Conservation (phyloP, 331 rosid species). For the Telfairia occidentalis region DNA sequence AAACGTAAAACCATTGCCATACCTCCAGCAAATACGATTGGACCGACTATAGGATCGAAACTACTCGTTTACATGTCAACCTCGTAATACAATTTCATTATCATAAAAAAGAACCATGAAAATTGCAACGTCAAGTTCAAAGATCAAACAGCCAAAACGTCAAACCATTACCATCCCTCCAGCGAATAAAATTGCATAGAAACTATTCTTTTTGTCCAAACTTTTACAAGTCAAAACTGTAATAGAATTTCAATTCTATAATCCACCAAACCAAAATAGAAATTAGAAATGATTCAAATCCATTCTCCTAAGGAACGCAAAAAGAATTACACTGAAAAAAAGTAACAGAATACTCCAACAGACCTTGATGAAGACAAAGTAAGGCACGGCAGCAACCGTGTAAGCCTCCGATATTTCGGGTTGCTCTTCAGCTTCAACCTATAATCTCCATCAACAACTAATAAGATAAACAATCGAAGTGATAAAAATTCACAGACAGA, state of each 20-base stretch:
- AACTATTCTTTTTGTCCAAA: neutral
- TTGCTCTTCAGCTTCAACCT: slow-evolving; percentile 95
- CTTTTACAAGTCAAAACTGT: neutral
- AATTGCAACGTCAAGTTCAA: neutral
- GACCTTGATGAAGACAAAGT: slow-evolving; percentile 70
- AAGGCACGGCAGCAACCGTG: slow-evolving; percentile 85
- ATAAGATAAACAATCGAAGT: neutral
- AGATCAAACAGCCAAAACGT: neutral
- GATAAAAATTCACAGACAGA: neutral
- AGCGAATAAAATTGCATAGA: neutral
- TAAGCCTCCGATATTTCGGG: slow-evolving; percentile 83
- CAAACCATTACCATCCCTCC: neutral
- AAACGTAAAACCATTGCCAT: neutral
- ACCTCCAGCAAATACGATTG: neutral
- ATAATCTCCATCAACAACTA: neutral
- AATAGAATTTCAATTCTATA: neutral
- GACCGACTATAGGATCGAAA: neutral
- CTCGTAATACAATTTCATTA: neutral
- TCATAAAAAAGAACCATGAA: neutral
- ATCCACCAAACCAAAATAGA: neutral
- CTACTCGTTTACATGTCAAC: neutral
- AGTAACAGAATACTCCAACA: neutral
- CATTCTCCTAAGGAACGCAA: neutral
- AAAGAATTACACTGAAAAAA: neutral
- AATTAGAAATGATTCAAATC: neutral